Evolutionary conservation across 129 eudicot genomes (phyloP), one percentile per base, ranked within the genome.

Genomic region (Smallanthus sonchifolius): DNA sequence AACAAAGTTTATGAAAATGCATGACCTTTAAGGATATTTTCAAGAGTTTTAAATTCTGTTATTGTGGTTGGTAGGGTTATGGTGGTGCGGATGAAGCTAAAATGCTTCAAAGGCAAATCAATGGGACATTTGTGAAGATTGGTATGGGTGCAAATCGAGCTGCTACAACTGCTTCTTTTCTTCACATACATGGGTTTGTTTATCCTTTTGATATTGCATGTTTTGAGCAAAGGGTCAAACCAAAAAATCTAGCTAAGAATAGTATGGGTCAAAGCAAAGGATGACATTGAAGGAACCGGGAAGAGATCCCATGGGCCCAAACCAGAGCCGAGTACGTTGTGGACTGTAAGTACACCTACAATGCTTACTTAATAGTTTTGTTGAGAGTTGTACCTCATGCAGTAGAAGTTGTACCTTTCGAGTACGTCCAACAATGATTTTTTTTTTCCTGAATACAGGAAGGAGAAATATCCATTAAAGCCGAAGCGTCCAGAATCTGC

Each of bases 401-500:
- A n/a, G n/a, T n/a, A n/a, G n/a, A n/a, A n/a, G n/a, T n/a, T n/a
- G n/a, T n/a, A n/a, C n/a, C n/a, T n/a, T n/a, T n/a, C n/a, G n/a
- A n/a, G n/a, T n/a, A n/a, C n/a, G n/a, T n/a, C n/a, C n/a, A n/a
- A n/a, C 48, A 49, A 51, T 64, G n/a, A 36, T 9, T 65, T 20
- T 5, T 17, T 19, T 34, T 71, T 38, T 57, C 6, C n/a, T 76
- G 47, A 6, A 40, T 4, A 52, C 82, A 94, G 98, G 89, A 90
- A 88, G 82, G 97, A 86, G 66, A 94, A 85, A 81, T 97, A 94
- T 68, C 96, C 97, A 16, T 80, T 82, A 77, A 94, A 94, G 75
- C 98, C 98, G 3, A 94, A 94, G 84, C 96, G 88, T n/a, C 98
- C 96, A 3, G 73, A 90, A 84, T 67, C 92, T 10, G 97, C 98